Conservation (phyloP, 345 rosid genomes). For the Brassica rapa region DNA sequence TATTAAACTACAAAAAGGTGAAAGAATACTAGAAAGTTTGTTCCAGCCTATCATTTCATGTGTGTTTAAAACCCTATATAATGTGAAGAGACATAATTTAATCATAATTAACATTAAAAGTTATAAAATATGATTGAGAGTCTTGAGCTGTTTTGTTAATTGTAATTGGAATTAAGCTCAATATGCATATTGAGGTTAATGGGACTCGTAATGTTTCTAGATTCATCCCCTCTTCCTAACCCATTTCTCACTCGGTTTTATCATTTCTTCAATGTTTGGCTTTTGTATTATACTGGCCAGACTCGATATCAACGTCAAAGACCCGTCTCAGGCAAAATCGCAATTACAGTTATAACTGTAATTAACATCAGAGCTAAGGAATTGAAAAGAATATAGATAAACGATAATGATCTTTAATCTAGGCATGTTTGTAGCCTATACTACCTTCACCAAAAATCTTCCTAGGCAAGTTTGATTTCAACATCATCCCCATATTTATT, state of each 20-base stretch:
- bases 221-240: constrained; percentile 42
- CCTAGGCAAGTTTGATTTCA: background rate
- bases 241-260: constrained; percentile 34
- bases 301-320: constrained; percentile 18
- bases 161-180: background rate
- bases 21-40: background rate
- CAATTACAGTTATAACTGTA: background rate
- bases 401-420: background rate
- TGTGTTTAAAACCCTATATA: background rate
- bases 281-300: constrained; percentile 10
- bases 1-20: background rate
- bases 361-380: background rate
- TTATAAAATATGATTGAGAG: background rate
- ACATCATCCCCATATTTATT: background rate
- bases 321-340: background rate
- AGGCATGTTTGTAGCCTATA: background rate
- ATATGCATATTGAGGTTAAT: background rate
- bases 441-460: constrained; percentile 34
- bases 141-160: background rate
- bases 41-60: background rate
- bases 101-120: background rate
- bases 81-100: background rate
- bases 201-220: constrained; percentile 32
- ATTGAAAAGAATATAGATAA: background rate
- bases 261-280: constrained; percentile 11